Base-by-base conservation (phyloP, 2,329 filamentous ascomycete species). In the Clarireedia homoeocarpa region DNA sequence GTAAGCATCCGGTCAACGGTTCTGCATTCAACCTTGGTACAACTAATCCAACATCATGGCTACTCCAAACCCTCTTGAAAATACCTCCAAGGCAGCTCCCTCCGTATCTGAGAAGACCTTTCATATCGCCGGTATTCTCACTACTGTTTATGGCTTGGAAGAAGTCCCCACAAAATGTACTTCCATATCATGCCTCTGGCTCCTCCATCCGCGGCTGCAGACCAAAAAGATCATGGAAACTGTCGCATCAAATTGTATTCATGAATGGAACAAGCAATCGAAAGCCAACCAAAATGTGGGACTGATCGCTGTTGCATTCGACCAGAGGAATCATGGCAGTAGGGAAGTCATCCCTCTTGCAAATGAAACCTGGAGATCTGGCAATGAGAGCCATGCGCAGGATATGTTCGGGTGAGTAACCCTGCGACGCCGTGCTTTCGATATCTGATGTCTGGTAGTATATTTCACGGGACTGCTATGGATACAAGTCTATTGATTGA, bases 311-410 rank as follows among this genome's bases (percentile, higher is more conserved):
- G 81, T 91, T 12, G 82, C 86, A 2, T 95, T 96, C 71, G 94
- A 97, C 72, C 91, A 96, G 75, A 82, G 92, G 47, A 97, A 97
- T 71, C 94, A 97, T 72, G 94, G 94, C 26, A 79, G 81, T 2
- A 77, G 94, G 54, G 71, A 84, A 58, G 81, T 92, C 2, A 78
- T 85, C 64, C 73, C 80, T 6, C 63, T 77, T 17, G 83, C 86
- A 26, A 97, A 96, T 69, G 77, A 85, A 63, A 78, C 86, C 4
- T 97, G 91, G 90, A 49, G 81, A 45, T 72, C 81, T 39, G 91
- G 90, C 30, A 74, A 82, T 42, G 89, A 89, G 30, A 81, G 77
- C 6, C 94, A 97, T 73, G 92, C 91, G 0, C 83, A 89, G 68
- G 94, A 99, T 71, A 96, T 99, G 91, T 91, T 94, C 69, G 65